Evolutionary conservation across 352 stramenopile genomes (phyloP).

Genomic region (Phytophthora pseudosyringae): DNA sequence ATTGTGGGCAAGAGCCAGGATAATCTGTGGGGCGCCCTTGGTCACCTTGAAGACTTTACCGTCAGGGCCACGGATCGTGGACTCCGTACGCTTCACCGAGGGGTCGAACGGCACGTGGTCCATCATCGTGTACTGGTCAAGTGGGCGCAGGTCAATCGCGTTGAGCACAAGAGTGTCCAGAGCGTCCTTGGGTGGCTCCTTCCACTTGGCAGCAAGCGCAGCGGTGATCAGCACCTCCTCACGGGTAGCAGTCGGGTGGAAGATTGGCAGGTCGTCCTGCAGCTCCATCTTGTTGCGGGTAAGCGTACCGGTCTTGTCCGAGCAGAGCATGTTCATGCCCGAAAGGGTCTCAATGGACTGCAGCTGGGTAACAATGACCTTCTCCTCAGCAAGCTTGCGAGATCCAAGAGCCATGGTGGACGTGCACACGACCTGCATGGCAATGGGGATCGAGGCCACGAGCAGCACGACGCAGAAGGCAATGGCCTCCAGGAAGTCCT

Average conservation of each 20-base stretch:
- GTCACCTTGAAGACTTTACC: constrained; percentile 92
- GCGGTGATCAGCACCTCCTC: constrained; percentile 92
- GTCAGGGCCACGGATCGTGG: constrained; percentile 78
- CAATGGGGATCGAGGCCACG: constrained; percentile 93
- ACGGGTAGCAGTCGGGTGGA: constrained; percentile 75
- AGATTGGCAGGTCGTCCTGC: constrained; percentile 92
- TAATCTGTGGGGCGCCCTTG: constrained; percentile 95
- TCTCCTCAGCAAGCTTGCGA: constrained; percentile 89
- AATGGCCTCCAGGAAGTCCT: constrained; percentile 78
- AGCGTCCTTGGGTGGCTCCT: constrained; percentile 92
- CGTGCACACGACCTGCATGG: constrained; percentile 93
- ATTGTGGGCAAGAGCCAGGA: constrained; percentile 86
- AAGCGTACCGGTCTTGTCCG: constrained; percentile 96
- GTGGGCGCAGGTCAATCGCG: constrained; percentile 80
- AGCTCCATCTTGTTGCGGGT: constrained; percentile 96
- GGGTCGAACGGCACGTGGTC: constrained; percentile 87
- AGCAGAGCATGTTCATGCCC: constrained; percentile 95
- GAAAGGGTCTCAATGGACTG: constrained; percentile 94
- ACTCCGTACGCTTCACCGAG: constrained; percentile 93
- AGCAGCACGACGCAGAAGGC: constrained; percentile 92
- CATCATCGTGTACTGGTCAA: constrained; percentile 87
- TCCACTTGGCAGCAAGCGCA: constrained; percentile 94
- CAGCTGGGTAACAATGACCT: constrained; percentile 93
- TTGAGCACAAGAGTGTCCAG: constrained; percentile 94
- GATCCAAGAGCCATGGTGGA: constrained; percentile 94